Evolutionary conservation across 192 early-diverging fungal species (phyloP).

Genomic region (Backusella australiensis): DNA sequence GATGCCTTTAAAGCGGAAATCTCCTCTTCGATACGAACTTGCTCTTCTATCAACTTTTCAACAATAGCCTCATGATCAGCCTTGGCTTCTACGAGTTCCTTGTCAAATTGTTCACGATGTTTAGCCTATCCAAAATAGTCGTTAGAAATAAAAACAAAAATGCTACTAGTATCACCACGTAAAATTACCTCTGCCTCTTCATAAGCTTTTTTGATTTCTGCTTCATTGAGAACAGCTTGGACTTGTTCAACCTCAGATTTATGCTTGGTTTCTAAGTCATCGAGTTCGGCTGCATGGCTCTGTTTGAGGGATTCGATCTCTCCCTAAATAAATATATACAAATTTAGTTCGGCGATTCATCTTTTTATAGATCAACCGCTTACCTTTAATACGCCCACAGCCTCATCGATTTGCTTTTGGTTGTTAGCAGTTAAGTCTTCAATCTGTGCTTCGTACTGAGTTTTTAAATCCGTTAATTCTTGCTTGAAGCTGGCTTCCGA

Average conservation of each 20-base stretch:
- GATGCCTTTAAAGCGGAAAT: not conserved
- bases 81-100: not conserved
- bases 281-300: constrained; percentile 1
- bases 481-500: not conserved
- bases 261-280: not conserved
- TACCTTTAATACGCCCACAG: not conserved
- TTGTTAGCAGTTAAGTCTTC: not conserved
- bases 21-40: constrained; percentile 5
- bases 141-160: not conserved
- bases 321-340: constrained; percentile 9
- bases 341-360: not conserved
- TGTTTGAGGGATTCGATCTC: constrained; percentile 9
- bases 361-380: not conserved
- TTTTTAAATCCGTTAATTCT: not conserved
- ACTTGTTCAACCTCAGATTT: not conserved
- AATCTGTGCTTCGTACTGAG: not conserved
- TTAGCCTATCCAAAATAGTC: not conserved
- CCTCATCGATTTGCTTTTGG: not conserved
- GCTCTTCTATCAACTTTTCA: not conserved
- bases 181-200: constrained; percentile 6
- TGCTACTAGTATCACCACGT: not conserved
- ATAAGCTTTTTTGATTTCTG: not conserved
- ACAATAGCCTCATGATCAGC: constrained; percentile 4
- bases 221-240: constrained; percentile 12
- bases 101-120: constrained; percentile 3